Evolutionary conservation across 2,329 filamentous ascomycete species (phyloP).

Genomic region (Alternaria tenuissima): DNA sequence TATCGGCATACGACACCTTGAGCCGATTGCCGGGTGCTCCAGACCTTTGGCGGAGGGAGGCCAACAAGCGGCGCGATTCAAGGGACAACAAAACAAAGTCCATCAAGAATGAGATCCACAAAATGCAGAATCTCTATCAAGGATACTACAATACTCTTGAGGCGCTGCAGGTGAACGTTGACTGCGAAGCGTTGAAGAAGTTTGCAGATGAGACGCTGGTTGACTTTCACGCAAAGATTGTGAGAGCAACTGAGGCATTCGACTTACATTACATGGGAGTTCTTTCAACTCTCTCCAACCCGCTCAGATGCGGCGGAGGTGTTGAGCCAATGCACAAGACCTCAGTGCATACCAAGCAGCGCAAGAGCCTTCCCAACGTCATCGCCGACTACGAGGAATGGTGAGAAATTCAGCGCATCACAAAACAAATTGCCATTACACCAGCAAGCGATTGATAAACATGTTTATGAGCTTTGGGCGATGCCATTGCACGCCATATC

Average conservation of each 20-base stretch:
- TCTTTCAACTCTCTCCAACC: neutral
- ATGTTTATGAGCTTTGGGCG: neutral
- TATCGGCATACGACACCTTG: neutral
- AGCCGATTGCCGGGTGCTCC: neutral
- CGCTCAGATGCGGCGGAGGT: neutral
- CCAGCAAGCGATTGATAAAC: neutral
- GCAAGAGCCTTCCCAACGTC: neutral
- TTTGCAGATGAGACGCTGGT: neutral
- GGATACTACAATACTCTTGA: neutral
- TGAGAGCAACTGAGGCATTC: neutral
- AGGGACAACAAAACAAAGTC: neutral
- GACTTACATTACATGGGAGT: neutral
- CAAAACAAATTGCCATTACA: fast-evolving
- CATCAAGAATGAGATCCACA: neutral
- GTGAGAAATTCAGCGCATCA: neutral
- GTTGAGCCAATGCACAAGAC: neutral
- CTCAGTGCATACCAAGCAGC: neutral
- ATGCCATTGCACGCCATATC: neutral
- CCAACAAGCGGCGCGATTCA: neutral
- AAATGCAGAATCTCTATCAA: neutral
- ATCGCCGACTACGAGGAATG: neutral
- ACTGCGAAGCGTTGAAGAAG: neutral
- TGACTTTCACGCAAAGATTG: neutral
- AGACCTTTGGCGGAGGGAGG: neutral
- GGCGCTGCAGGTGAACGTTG: neutral